A percentile compares a stretch with the other conserved stretches of the same genome.
These are phyloP conservation scores for Backusella morwellensis DNA, from an alignment of 192 early-diverging fungal species.

Conservation along the genomic window DNA sequence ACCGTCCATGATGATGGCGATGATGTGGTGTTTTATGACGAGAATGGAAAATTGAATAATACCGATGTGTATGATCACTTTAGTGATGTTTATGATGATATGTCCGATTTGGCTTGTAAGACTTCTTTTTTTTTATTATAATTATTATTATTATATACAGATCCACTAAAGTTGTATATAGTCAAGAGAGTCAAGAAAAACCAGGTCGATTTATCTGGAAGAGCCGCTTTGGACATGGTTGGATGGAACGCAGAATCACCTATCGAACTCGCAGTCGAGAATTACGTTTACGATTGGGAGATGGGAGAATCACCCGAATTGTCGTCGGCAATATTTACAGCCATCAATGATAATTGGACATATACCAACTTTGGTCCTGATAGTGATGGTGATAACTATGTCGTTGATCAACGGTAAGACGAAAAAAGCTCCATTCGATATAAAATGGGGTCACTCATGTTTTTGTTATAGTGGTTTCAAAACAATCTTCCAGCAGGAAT, in stretches of 20 bases:
- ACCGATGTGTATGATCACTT: constrained; percentile 20
- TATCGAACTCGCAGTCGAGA: constrained; percentile 27
- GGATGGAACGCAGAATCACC: constrained; percentile 30
- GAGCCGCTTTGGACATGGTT: constrained; percentile 25
- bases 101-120: constrained; percentile 25
- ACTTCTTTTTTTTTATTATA: not conserved
- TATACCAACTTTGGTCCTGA: constrained; percentile 26
- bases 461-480: constrained; percentile 29
- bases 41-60: constrained; percentile 28
- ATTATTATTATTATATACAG: not conserved
- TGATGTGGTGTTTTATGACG: constrained; percentile 24
- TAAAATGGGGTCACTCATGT: not conserved
- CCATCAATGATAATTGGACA: constrained; percentile 17
- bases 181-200: constrained; percentile 20
- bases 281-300: constrained; percentile 35
- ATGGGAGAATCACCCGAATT: constrained; percentile 27
- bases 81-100: constrained; percentile 9
- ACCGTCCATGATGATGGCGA: constrained; percentile 13
- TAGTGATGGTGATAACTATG: constrained; percentile 26
- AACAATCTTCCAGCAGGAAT: constrained; percentile 33
- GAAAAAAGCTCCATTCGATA: not conserved
- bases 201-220: constrained; percentile 30
- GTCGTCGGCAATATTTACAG: constrained; percentile 7
- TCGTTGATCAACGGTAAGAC: constrained; percentile 29
- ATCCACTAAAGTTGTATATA: not conserved